Evolutionary conservation across 768 basidiomycete species (phyloP).

Genomic region (Neoboletus magnificus): DNA sequence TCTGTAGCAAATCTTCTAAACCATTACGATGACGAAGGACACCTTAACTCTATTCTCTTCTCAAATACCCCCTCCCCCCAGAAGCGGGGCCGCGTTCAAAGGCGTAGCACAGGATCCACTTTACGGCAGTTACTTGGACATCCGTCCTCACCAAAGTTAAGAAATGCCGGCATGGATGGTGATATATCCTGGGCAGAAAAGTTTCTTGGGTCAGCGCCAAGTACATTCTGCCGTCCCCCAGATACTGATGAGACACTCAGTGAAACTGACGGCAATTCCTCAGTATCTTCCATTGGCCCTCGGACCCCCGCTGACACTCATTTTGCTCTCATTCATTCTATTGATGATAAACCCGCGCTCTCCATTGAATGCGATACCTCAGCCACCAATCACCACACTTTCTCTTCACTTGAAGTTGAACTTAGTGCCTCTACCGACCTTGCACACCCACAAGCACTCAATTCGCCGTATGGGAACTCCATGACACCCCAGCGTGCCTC

Average conservation of each 20-base stretch:
- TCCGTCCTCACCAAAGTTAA: constrained; percentile 31
- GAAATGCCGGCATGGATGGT: constrained; percentile 50
- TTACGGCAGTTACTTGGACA: constrained; percentile 69
- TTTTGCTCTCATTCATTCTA: constrained; percentile 41
- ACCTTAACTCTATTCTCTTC: constrained; percentile 58
- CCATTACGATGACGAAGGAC: constrained; percentile 72
- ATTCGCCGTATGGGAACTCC: constrained; percentile 39
- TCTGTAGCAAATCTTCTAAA: constrained; percentile 73
- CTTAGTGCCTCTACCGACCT: constrained; percentile 50
- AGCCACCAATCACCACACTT: constrained; percentile 35
- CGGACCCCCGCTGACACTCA: constrained; percentile 46
- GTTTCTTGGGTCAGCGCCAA: constrained; percentile 53
- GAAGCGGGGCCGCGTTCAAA: constrained; percentile 47
- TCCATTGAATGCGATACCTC: constrained; percentile 47
- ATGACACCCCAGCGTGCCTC: constrained; percentile 66
- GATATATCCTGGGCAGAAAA: constrained; percentile 86
- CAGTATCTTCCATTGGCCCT: constrained; percentile 49
- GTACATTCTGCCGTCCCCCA: not conserved
- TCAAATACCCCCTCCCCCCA: constrained; percentile 49
- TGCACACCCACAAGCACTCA: constrained; percentile 16
- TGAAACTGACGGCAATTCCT: constrained; percentile 42
- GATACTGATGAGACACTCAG: constrained; percentile 28
- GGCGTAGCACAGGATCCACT: constrained; percentile 64
- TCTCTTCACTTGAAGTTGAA: constrained; percentile 78
- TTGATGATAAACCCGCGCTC: constrained; percentile 36